Conservation (phyloP, 2,329 filamentous ascomycete species). For the Mycosphaerella arachidis region DNA sequence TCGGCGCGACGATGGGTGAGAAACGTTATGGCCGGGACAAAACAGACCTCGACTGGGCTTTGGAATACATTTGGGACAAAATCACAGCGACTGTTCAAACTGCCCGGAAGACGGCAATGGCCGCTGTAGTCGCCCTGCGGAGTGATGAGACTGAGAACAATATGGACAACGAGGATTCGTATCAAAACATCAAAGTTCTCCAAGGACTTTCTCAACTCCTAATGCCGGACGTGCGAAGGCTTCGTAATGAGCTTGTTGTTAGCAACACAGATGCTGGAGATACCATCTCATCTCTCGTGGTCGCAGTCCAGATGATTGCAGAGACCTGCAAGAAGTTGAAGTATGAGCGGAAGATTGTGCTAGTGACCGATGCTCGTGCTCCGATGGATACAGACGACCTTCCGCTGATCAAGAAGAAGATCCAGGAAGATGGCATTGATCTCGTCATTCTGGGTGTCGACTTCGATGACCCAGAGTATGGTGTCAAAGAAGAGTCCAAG, state of each 20-base stretch:
- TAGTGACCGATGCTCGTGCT: slow-evolving; percentile 78
- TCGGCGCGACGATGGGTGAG: slow-evolving; percentile 79
- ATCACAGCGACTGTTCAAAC: slow-evolving; percentile 66
- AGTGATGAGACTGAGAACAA: slow-evolving; percentile 71
- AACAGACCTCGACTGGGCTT: slow-evolving; percentile 80
- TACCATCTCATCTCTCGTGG: slow-evolving; percentile 76
- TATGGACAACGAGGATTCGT: slow-evolving; percentile 63
- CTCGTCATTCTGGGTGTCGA: slow-evolving; percentile 80
- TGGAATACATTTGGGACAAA: slow-evolving; percentile 94
- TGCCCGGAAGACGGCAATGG: slow-evolving; percentile 67
- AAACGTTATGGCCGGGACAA: slow-evolving; percentile 65
- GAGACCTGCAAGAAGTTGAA: slow-evolving; percentile 76
- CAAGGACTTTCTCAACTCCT: slow-evolving; percentile 58
- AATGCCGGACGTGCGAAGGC: slow-evolving; percentile 63
- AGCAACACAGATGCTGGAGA: slow-evolving; percentile 70
- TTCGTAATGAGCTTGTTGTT: slow-evolving; percentile 61
- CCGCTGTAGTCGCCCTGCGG: slow-evolving; percentile 78
- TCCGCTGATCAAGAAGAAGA: slow-evolving; percentile 64
- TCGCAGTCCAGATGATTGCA: slow-evolving; percentile 83
- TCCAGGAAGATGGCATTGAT: slow-evolving; percentile 72
- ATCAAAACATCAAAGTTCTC: slow-evolving; percentile 75
- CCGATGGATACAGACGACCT: slow-evolving; percentile 68
- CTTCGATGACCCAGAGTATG: slow-evolving; percentile 86
- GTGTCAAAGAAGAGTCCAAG: slow-evolving; percentile 90
- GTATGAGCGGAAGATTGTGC: slow-evolving; percentile 72